These are phyloP conservation scores for Chenopodium album DNA, from an alignment of 148 eudicot species.

Conservation along the genomic window DNA sequence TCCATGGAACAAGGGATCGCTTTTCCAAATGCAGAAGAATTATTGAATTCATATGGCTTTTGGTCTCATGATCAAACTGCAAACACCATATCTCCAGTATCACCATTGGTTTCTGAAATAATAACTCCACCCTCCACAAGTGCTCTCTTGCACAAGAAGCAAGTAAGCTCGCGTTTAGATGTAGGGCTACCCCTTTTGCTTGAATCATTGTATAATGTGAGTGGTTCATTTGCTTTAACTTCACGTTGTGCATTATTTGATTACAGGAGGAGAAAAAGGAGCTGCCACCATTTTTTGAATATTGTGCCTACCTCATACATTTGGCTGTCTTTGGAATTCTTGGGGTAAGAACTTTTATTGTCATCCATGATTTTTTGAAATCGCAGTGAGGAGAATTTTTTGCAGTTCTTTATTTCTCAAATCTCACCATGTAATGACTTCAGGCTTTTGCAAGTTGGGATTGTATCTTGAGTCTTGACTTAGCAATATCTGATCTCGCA, in stretches of 20 bases:
- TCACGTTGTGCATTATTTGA: constrained; percentile 8
- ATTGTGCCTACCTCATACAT: constrained; percentile 53
- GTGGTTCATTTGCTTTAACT: not conserved
- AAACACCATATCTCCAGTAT: constrained; percentile 24
- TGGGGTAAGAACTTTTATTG: constrained; percentile 42
- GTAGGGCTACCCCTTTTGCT: not conserved
- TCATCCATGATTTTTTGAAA: not conserved
- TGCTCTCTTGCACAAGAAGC: constrained; percentile 35
- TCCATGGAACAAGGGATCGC: constrained; percentile 44
- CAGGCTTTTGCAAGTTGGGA: not conserved
- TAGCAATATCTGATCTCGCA: constrained; percentile 20
- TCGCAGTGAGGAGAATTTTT: not conserved
- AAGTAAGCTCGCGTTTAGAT: constrained; percentile 39
- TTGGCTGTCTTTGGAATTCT: constrained; percentile 70
- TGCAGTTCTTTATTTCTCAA: not conserved
- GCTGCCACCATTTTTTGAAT: constrained; percentile 44
- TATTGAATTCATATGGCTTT: constrained; percentile 26
- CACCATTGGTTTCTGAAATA: constrained; percentile 33
- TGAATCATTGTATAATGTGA: not conserved
- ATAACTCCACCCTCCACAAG: constrained; percentile 42
- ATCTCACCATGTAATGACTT: not conserved
- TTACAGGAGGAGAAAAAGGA: constrained; percentile 45
- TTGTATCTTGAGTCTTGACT: constrained; percentile 2
- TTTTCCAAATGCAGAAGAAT: constrained; percentile 43
- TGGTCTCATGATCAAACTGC: constrained; percentile 25